Conservation (phyloP, 352 stramenopile species). For the Pythium insidiosum region DNA sequence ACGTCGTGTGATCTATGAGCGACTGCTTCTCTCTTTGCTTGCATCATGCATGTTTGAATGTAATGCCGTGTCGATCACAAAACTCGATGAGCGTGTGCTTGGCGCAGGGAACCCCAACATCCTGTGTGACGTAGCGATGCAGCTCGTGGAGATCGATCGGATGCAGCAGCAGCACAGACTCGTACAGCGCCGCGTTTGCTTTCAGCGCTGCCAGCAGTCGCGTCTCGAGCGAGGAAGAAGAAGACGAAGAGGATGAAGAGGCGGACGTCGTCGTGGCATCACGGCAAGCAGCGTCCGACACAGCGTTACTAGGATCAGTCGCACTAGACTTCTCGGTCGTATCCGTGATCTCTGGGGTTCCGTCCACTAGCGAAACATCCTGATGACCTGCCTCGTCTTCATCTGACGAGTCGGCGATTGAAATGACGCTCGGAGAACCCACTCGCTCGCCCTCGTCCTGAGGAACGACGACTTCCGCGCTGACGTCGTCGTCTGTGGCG, state of each 20-base stretch:
- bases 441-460: background rate
- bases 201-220: constrained; percentile 13
- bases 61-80: constrained; percentile 18
- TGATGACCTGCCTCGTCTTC: no score
- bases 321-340: background rate
- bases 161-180: constrained; percentile 15
- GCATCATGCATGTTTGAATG: no score
- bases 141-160: constrained; percentile 11
- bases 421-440: constrained; percentile 1
- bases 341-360: background rate
- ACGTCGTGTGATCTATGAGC: no score
- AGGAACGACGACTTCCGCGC: background rate
- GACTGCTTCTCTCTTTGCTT: no score
- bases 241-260: no score
- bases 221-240: constrained; percentile 3
- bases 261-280: background rate
- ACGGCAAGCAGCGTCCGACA: background rate
- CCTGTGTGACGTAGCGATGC: constrained; percentile 7
- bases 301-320: no score
- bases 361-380: no score
- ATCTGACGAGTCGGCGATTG: constrained; percentile 7
- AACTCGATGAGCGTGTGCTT: constrained; percentile 12
- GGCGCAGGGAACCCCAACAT: constrained; percentile 9
- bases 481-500: background rate
- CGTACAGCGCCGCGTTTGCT: constrained; percentile 12